These are phyloP conservation scores for Pochonia chlamydosporia DNA, from an alignment of 2,329 filamentous ascomycete genomes.

Conservation along the genomic window DNA sequence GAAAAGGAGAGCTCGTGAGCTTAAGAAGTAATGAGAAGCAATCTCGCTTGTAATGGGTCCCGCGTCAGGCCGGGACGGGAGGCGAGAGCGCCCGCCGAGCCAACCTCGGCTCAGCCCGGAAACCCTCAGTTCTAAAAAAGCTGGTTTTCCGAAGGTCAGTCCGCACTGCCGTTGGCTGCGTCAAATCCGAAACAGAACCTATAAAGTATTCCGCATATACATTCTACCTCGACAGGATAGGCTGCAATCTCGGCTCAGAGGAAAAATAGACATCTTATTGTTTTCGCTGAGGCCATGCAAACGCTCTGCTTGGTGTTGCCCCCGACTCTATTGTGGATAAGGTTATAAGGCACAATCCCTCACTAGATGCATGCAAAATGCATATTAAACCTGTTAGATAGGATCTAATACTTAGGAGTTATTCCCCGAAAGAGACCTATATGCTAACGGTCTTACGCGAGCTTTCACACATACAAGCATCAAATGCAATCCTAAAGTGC, in stretches of 20 bases:
- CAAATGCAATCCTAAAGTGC: slow-evolving; percentile 6
- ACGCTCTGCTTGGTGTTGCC: slow-evolving; percentile 8
- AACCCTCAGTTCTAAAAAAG: slow-evolving; percentile 6
- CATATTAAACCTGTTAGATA: slow-evolving; percentile 5
- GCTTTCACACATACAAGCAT: slow-evolving; percentile 9
- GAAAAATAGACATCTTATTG: no score
- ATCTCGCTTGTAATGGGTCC: no score
- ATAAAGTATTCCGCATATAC: slow-evolving; percentile 9
- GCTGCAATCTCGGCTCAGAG: slow-evolving; percentile 7
- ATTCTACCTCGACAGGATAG: slow-evolving; percentile 8
- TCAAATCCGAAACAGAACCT: slow-evolving; percentile 6
- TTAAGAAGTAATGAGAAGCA: no score
- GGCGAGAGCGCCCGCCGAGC: no score
- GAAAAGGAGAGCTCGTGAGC: no score
- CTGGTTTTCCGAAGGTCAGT: slow-evolving; percentile 6
- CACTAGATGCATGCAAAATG: slow-evolving; percentile 7
- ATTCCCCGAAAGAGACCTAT: no score
- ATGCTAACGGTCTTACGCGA: slow-evolving; percentile 4
- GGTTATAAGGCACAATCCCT: slow-evolving; percentile 9
- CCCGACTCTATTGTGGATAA: slow-evolving; percentile 7
- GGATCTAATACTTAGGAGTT: slow-evolving; percentile 8
- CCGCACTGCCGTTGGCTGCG: slow-evolving; percentile 1
- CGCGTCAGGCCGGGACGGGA: no score
- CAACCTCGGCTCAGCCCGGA: no score
- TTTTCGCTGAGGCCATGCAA: slow-evolving; percentile 6